Evolutionary conservation across 768 basidiomycete genomes (phyloP), one percentile per base, ranked within the genome.

Genomic region (Mycena metata): DNA sequence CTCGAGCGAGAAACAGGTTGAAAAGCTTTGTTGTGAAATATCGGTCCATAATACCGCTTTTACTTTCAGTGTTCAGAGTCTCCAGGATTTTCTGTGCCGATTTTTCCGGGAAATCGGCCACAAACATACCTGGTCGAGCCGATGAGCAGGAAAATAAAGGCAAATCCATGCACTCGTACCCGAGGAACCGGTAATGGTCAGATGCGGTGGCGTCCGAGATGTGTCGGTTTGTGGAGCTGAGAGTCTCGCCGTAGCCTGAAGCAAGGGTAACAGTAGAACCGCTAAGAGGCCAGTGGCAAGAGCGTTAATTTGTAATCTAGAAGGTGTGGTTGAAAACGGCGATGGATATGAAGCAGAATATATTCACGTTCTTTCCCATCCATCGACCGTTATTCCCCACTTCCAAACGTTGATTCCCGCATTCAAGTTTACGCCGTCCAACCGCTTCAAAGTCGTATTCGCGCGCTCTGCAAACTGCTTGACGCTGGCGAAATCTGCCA

Each of bases 261-360:
- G 52, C 10, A 64, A 11, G 33, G 70, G 36, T 6, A 36, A 12
- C 36, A 36, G 21, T 51, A 7, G 47, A 49, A 67, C 59, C 5
- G 62, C 59, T 7, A 71, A 24, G 13, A 71, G 59, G 10, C 70
- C 66, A 3, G 70, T 71, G 2, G 70, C 59, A 17, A 65, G 66
- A 16, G 4, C 46, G 59, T 67, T 67, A 24, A 71, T 49, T 60
- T 71, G 70, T 6, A 71, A 17, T 77, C 51, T 76, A 80, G 36
- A 33, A 66, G n/a, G n/a, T n/a, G n/a, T n/a, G n/a, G n/a, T n/a
- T n/a, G n/a, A n/a, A n/a, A n/a, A n/a, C n/a, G n/a, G n/a, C n/a
- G n/a, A n/a, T n/a, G n/a, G n/a, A n/a, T n/a, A n/a, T n/a, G n/a
- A n/a, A n/a, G n/a, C n/a, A n/a, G n/a, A n/a, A n/a, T n/a, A n/a